phyloP scores from a whole-genome alignment of 805 yeast genomes.

The Candida lessepsii region DNA sequence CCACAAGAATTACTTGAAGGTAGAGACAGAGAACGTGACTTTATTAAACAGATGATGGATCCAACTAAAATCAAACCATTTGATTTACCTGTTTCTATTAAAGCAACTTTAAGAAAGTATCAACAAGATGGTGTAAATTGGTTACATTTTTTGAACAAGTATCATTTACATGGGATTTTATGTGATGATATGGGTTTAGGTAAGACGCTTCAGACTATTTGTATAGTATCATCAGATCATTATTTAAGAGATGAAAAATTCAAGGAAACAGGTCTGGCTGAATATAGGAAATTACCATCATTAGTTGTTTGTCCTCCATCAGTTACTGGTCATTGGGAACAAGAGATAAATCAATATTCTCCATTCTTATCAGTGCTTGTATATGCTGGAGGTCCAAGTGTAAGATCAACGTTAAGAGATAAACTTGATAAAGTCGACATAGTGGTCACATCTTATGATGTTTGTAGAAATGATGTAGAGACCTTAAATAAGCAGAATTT shows the following conservation, averaged over 20 bases:
- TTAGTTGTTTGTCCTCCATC: conserved; percentile 95
- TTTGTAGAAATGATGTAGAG: conserved; percentile 86
- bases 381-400: conserved; percentile 90
- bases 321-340: conserved; percentile 98
- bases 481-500: conserved; percentile 59
- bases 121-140: conserved; percentile 99
- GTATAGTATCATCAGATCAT: conserved; percentile 96
- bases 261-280: conserved; percentile 56
- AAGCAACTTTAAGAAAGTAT: conserved; percentile 88
- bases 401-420: conserved; percentile 55
- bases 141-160: conserved; percentile 92
- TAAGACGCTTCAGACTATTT: conserved; percentile 93
- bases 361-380: conserved; percentile 81
- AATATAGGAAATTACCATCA: conserved; percentile 75
- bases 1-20: conserved; percentile 81
- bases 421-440: conserved; percentile 66
- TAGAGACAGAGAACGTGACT: conserved; percentile 90
- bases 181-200: conserved; percentile 99
- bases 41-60: conserved; percentile 97
- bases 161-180: conserved; percentile 92
- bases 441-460: conserved; percentile 93
- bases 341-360: conserved; percentile 85
- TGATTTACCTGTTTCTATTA: conserved; percentile 83
- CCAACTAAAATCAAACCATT: conserved; percentile 87
- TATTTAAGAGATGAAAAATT: conserved; percentile 75